Evolutionary conservation across 1,284 basidiomycete genomes (phyloP).

Genomic region (Sporisorium reilianum): DNA sequence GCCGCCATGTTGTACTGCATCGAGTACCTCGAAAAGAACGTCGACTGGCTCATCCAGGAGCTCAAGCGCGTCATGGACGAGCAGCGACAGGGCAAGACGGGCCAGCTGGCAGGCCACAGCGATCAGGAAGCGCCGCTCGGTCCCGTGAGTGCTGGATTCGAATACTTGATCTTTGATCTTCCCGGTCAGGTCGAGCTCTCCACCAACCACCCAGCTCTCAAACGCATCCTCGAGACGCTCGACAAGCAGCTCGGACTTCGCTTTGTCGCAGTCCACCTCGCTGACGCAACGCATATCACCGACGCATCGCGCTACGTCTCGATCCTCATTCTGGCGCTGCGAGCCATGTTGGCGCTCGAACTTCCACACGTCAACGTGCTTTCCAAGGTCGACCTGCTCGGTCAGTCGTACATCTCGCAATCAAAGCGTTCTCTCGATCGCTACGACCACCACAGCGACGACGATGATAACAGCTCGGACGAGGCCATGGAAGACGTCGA

Average conservation of each 20-base stretch:
- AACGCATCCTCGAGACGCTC: slow-evolving; percentile 82
- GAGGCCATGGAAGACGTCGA: slow-evolving; percentile 1
- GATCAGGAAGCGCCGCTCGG: slow-evolving; percentile 31
- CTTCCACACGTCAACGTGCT: slow-evolving; percentile 97
- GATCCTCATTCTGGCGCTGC: slow-evolving; percentile 87
- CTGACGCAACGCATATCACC: slow-evolving; percentile 96
- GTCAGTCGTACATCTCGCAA: slow-evolving; percentile 33
- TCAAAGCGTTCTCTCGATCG: slow-evolving; percentile 32
- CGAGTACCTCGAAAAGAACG: slow-evolving; percentile 95
- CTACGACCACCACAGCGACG: slow-evolving; percentile 21
- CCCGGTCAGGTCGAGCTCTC: slow-evolving; percentile 98
- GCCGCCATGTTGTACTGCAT: slow-evolving; percentile 97
- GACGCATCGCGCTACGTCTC: slow-evolving; percentile 96
- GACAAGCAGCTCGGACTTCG: slow-evolving; percentile 77
- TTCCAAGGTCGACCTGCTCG: slow-evolving; percentile 90
- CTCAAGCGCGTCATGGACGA: slow-evolving; percentile 71
- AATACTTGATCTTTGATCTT: slow-evolving; percentile 92
- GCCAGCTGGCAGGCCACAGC: slow-evolving; percentile 19
- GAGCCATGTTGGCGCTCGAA: slow-evolving; percentile 98
- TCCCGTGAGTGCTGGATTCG: slow-evolving; percentile 67
- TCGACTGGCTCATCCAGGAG: slow-evolving; percentile 85
- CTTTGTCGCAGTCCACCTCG: slow-evolving; percentile 93
- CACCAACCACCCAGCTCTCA: slow-evolving; percentile 80
- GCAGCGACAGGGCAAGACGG: slow-evolving; percentile 39
- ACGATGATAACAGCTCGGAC: slow-evolving; percentile 21